phyloP scores from a whole-genome alignment of 2,329 filamentous ascomycete species.

The Dothideomycetidae sp. region DNA sequence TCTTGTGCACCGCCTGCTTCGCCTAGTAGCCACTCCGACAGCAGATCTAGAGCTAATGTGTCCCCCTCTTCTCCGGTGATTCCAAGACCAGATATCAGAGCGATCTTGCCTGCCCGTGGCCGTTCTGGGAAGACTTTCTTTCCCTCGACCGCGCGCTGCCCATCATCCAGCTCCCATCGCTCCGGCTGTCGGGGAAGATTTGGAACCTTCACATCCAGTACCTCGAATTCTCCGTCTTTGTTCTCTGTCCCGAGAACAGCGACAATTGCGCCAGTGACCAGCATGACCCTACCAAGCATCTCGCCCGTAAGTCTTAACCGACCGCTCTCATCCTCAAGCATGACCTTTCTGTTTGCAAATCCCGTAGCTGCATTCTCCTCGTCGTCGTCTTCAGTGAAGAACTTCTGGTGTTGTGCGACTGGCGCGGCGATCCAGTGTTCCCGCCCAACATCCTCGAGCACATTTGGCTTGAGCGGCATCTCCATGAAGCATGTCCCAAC shows the following conservation, averaged over 20 bases:
- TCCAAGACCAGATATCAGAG: constrained; percentile 74
- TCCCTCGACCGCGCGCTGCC: constrained; percentile 22
- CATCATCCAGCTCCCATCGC: constrained; percentile 58
- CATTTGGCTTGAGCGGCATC: constrained; percentile 89
- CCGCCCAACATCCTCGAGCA: constrained; percentile 67
- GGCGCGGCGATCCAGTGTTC: constrained; percentile 84
- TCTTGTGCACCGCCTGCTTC: constrained; percentile 51
- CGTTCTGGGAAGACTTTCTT: constrained; percentile 24
- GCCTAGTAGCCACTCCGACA: constrained; percentile 78
- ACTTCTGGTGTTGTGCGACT: constrained; percentile 54
- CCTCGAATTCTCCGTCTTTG: constrained; percentile 77
- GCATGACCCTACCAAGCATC: constrained; percentile 49
- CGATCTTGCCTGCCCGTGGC: constrained; percentile 53
- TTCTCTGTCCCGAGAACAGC: constrained; percentile 95
- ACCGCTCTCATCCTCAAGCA: constrained; percentile 92
- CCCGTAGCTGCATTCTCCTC: background rate
- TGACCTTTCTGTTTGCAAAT: constrained; percentile 33
- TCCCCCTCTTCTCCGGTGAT: constrained; percentile 68
- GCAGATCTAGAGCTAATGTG: constrained; percentile 57
- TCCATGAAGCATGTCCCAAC: constrained; percentile 93
- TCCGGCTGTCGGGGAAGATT: constrained; percentile 70
- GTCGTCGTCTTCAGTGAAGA: constrained; percentile 27
- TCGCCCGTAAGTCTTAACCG: constrained; percentile 66
- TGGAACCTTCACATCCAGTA: constrained; percentile 77
- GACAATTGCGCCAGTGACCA: constrained; percentile 87